Base-by-base conservation (phyloP, 345 rosid genomes). In the Eucalyptus grandis region DNA sequence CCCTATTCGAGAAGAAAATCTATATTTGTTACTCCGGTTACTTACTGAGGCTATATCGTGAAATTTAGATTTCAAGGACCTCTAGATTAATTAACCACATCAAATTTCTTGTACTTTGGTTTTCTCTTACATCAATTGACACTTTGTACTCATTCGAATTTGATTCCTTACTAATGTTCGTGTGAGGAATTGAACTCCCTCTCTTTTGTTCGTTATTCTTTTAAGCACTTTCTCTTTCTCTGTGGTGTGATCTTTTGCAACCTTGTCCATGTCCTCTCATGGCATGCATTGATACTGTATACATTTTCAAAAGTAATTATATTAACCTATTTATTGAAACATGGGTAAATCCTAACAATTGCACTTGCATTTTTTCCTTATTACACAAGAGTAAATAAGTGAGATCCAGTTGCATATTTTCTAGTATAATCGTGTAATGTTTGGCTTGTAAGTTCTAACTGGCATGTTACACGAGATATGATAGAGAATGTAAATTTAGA, bases 1-100 rank as follows among this genome's bases (percentile, higher is more conserved):
- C 15, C 50, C 15, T 49, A 12, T 49, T 49, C 14, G 0, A 49
- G 50, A 49, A 49, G 50, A 13, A 49, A 49, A 49, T 49, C 1
- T 49, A 1, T 49, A 13, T 49, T 49, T 49, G 50, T 2, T 49
- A 4, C 0, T 49, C 14, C 1, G 0, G 15, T 49, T 49, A 1
- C 14, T 0, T 49, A 13, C 15, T 2, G 15, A 12, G 50, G 15
- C 15, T 49, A 49, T 2, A 49, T 2, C 50, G 5, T 13, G 14
- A 13, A 49, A 49, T 49, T 49, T 49, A 49, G 50, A 49, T 49
- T 49, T 49, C 6, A 4, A 49, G 15, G 50, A 49, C 50, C 50
- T 49, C 50, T 49, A 13, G 50, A 49, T 49, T 49, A 49, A 49
- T 13, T 49, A 49, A 49, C 50, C 50, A 49, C 50, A 0, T 2